A percentile compares a stretch with the other conserved stretches of the same genome.
Evolutionary conservation across 169 alveolate genomes (phyloP).

Genomic region (Eimeria maxima): DNA sequence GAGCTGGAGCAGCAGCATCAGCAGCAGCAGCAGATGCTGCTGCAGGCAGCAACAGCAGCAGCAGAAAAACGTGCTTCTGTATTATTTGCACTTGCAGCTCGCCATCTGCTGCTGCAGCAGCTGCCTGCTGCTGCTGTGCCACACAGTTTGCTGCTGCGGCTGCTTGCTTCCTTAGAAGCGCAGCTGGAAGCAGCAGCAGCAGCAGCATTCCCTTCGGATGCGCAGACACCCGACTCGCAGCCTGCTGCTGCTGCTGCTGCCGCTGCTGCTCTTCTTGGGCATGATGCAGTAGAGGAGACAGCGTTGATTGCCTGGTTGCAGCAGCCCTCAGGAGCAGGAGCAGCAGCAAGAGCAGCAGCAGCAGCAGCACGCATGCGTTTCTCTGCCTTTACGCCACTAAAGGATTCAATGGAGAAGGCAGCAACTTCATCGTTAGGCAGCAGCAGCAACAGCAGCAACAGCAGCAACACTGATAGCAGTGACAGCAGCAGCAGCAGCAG

Average conservation of each 20-base stretch:
- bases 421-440: background rate
- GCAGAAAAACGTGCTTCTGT: background rate
- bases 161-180: slow-evolving; percentile 14
- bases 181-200: slow-evolving; percentile 35
- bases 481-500: slow-evolving; percentile 28
- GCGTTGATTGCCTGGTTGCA: slow-evolving; percentile 45
- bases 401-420: background rate
- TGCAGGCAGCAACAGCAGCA: too few species aligned
- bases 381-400: background rate
- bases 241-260: slow-evolving; percentile 33
- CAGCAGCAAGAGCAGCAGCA: slow-evolving; percentile 25
- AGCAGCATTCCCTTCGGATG: background rate
- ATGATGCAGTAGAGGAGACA: slow-evolving; percentile 24
- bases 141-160: slow-evolving; percentile 63
- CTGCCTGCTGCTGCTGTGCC: slow-evolving; percentile 37
- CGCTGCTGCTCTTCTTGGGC: slow-evolving; percentile 25
- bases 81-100: background rate
- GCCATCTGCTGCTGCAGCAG: background rate
- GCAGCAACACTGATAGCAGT: slow-evolving; percentile 40
- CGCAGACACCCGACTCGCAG: background rate
- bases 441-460: slow-evolving; percentile 7
- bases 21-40: too few species aligned
- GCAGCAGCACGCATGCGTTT: background rate
- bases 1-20: too few species aligned
- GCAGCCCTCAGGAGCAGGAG: background rate